Conservation (phyloP, 169 alveolate species). For the Plasmodium cynomolgi region DNA sequence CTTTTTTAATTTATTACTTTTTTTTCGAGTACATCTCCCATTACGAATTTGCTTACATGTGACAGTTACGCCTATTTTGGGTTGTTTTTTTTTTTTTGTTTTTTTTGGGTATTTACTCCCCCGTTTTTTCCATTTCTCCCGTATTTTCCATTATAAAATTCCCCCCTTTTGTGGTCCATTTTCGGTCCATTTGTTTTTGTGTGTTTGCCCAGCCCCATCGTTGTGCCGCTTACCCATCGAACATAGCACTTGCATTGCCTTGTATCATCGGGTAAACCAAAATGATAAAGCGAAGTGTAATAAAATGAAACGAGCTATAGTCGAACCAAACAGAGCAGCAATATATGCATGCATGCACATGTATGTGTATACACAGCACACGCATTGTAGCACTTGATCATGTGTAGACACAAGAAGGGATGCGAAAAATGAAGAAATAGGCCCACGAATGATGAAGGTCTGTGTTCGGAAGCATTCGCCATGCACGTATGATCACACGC, state of each 20-base stretch:
- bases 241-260: background rate
- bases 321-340: background rate
- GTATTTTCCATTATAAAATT: background rate
- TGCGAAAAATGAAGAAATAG: background rate
- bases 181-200: background rate
- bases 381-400: background rate
- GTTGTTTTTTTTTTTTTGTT: background rate
- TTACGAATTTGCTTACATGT: background rate
- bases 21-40: background rate
- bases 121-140: background rate
- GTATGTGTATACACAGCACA: background rate
- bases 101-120: background rate
- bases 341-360: background rate
- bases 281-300: background rate
- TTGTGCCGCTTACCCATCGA: background rate
- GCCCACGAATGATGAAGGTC: background rate
- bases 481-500: background rate
- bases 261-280: background rate
- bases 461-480: background rate
- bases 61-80: background rate
- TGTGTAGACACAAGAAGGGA: slow-evolving; percentile 15
- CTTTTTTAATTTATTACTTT: slow-evolving; percentile 1
- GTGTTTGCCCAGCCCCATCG: background rate
- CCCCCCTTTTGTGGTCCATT: background rate
- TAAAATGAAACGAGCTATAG: background rate